Conservation (phyloP, 257 asterid genomes). For the Vinca minor region DNA sequence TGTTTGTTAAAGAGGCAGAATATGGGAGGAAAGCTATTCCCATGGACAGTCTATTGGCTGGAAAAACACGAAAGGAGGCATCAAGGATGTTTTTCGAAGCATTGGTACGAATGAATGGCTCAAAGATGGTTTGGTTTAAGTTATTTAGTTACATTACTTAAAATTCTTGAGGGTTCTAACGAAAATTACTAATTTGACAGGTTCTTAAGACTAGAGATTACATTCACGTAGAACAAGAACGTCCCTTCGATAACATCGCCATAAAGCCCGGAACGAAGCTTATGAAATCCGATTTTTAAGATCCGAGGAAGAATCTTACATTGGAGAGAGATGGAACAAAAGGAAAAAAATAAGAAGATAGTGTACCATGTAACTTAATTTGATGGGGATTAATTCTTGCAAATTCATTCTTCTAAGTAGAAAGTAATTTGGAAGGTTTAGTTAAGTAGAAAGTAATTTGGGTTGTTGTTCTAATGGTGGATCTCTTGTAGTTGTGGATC, state of each 20-base stretch:
- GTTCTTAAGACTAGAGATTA: constrained; percentile 71
- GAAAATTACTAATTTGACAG: constrained; percentile 21
- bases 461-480: constrained; percentile 13
- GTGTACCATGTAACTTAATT: background rate
- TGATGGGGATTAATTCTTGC: constrained; percentile 14
- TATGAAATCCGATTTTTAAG: constrained; percentile 41
- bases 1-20: constrained; percentile 63
- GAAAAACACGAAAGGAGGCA: constrained; percentile 94
- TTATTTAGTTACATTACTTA: background rate
- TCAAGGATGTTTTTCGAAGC: constrained; percentile 93
- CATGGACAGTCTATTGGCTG: constrained; percentile 53
- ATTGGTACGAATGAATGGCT: constrained; percentile 42
- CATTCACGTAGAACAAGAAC: constrained; percentile 55
- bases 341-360: background rate
- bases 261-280: constrained; percentile 50
- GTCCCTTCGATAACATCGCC: constrained; percentile 36
- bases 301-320: constrained; percentile 6
- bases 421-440: constrained; percentile 5
- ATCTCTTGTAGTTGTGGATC: constrained; percentile 14
- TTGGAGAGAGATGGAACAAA: background rate
- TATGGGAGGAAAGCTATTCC: constrained; percentile 48
- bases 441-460: constrained; percentile 9
- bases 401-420: constrained; percentile 14
- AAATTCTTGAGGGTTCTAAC: background rate
- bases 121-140: background rate